Conservation (phyloP, 1,139 yeast species). For the Blastobotrys raffinosifermentans region DNA sequence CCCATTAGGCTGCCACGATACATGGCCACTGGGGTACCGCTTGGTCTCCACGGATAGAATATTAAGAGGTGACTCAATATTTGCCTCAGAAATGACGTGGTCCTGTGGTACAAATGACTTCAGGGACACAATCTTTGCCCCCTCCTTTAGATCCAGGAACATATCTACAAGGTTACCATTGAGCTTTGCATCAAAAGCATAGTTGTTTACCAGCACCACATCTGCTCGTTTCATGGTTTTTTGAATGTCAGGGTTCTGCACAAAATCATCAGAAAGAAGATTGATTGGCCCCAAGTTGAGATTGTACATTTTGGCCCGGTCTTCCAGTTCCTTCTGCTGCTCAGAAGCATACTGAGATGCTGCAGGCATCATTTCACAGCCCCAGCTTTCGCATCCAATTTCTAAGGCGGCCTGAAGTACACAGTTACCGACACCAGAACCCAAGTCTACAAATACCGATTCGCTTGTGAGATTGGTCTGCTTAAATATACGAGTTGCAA, state of each 20-base stretch:
- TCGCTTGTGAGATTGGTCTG: slow-evolving; percentile 52
- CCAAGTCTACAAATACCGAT: slow-evolving; percentile 71
- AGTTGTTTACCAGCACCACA: slow-evolving; percentile 74
- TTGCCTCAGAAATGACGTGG: slow-evolving; percentile 47
- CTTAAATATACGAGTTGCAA: slow-evolving; percentile 61
- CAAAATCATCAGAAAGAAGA: slow-evolving; percentile 63
- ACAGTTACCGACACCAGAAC: slow-evolving; percentile 93
- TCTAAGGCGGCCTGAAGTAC: slow-evolving; percentile 86
- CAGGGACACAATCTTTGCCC: slow-evolving; percentile 72
- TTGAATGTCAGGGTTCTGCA: slow-evolving; percentile 53
- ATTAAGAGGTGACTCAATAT: slow-evolving; percentile 50
- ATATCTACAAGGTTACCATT: slow-evolving; percentile 64
- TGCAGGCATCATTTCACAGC: slow-evolving; percentile 83
- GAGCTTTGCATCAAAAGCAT: slow-evolving; percentile 68
- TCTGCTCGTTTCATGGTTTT: slow-evolving; percentile 55
- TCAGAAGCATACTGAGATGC: slow-evolving; percentile 63
- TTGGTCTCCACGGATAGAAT: slow-evolving; percentile 58
- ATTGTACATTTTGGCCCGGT: slow-evolving; percentile 60
- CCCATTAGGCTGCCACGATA: slow-evolving; percentile 87
- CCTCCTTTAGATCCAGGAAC: slow-evolving; percentile 59
- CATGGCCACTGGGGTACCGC: slow-evolving; percentile 64
- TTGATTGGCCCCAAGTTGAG: slow-evolving; percentile 49
- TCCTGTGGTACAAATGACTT: slow-evolving; percentile 61
- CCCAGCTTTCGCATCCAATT: slow-evolving; percentile 77
- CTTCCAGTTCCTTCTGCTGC: slow-evolving; percentile 54